Evolutionary conservation across 805 yeast genomes (phyloP), one percentile per base, ranked within the genome.

Genomic region (Candida caryicola): DNA sequence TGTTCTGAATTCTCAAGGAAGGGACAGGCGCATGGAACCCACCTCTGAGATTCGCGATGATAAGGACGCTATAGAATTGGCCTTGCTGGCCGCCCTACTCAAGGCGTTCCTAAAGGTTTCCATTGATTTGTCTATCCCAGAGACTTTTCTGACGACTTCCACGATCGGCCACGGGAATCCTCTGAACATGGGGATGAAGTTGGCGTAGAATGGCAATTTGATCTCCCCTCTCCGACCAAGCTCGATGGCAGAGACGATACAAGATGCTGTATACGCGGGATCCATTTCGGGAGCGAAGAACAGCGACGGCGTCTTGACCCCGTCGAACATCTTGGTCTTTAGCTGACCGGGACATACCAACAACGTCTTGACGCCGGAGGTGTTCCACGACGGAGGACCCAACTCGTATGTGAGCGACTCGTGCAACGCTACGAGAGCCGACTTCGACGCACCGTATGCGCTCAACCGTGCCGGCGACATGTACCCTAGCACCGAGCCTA

Each of bases 311-410:
- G 96, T 83, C 21, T 60, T 44, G 4, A 91, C 85, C 2, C 81
- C 80, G 13, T 67, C 66, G 57, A 91, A 91, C 87, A 91, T 74
- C 2, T 57, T 51, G 0, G 97, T 88, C 34, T 71, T 74, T 45
- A 91, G 59, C 55, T 91, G 97, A 0, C 98, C 98, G 0, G 96
- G 95, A 48, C 93, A 82, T 0, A 91, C 71, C 25, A 91, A 65
- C 39, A 91, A 62, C 0, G 95, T 82, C 47, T 81, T 81, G 13
- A 91, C 76, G 6, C 85, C 81, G 3, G 62, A 55, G 2, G 61
- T 57, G 36, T 61, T 64, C 25, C 71, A 54, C 5, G 71, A 60
- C 0, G 78, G 75, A 0, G 76, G 70, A 0, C 83, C 81, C 19
- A 85, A 54, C 57, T 85, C 93, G 51, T 77, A 79, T 0, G 85